phyloP scores from a whole-genome alignment of 1,139 yeast species.

The Blastobotrys illinoisensis region DNA sequence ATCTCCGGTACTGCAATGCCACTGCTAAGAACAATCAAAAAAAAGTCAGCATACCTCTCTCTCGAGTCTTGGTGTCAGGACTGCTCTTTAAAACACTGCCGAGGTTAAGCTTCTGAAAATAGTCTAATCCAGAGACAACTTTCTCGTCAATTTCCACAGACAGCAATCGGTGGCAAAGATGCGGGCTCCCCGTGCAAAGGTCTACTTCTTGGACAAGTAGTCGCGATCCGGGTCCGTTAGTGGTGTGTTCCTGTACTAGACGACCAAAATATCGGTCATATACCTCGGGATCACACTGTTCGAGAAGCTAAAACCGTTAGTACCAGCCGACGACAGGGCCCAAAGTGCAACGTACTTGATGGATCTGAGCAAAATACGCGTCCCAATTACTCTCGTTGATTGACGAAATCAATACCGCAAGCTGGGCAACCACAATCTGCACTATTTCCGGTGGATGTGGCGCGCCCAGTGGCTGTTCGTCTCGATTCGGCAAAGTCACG shows the following conservation, averaged over 20 bases:
- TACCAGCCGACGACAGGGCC: neutral
- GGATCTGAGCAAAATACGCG: neutral
- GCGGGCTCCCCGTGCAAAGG: neutral
- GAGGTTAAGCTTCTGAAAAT: neutral
- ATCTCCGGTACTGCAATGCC: no score
- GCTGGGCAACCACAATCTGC: conserved; percentile 2
- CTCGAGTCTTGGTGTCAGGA: neutral
- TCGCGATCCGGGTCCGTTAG: neutral
- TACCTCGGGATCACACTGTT: neutral
- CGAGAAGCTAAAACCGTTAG: neutral
- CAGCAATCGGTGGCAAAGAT: neutral
- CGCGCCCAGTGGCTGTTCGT: neutral
- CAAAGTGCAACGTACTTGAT: neutral
- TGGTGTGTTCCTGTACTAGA: neutral
- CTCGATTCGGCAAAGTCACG: neutral
- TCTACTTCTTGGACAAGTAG: neutral
- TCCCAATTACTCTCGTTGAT: neutral
- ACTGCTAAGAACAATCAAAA: no score
- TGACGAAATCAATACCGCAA: neutral
- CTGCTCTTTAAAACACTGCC: neutral
- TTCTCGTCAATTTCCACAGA: neutral
- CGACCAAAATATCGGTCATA: neutral
- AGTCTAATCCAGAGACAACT: neutral
- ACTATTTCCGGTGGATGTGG: neutral
- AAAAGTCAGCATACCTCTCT: no score